phyloP scores from a whole-genome alignment of 345 rosid genomes.

The Eucalyptus curtisii region DNA sequence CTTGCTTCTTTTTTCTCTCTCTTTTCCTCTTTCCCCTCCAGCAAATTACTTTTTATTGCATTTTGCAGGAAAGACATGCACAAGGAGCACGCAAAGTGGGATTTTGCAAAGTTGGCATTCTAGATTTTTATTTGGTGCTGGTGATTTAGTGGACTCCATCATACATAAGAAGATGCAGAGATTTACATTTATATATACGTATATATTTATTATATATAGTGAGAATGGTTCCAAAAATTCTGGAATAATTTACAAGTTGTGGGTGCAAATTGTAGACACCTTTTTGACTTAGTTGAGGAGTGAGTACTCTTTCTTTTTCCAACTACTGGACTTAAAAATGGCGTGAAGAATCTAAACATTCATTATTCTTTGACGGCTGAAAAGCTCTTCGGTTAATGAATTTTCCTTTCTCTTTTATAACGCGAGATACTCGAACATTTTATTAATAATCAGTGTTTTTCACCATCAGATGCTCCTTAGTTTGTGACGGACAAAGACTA shows the following conservation, averaged over 20 bases:
- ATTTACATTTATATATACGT: too few relatives aligned
- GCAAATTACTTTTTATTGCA: neutral
- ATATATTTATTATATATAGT: neutral
- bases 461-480: neutral
- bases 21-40: neutral
- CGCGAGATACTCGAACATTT: neutral
- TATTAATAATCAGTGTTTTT: neutral
- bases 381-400: neutral
- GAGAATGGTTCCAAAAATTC: neutral
- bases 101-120: neutral
- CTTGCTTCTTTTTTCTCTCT: neutral
- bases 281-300: neutral
- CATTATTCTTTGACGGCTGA: neutral
- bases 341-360: neutral
- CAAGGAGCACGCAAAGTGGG: neutral
- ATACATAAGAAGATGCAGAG: too few relatives aligned
- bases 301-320: neutral
- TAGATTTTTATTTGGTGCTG: neutral
- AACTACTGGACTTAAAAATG: neutral
- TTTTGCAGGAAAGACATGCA: neutral
- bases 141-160: neutral
- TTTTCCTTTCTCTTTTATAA: neutral
- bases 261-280: neutral
- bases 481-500: neutral
- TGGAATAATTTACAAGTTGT: neutral